These are phyloP conservation scores for Cetraspora pellucida DNA, from an alignment of 192 early-diverging fungal genomes.

Conservation along the genomic window DNA sequence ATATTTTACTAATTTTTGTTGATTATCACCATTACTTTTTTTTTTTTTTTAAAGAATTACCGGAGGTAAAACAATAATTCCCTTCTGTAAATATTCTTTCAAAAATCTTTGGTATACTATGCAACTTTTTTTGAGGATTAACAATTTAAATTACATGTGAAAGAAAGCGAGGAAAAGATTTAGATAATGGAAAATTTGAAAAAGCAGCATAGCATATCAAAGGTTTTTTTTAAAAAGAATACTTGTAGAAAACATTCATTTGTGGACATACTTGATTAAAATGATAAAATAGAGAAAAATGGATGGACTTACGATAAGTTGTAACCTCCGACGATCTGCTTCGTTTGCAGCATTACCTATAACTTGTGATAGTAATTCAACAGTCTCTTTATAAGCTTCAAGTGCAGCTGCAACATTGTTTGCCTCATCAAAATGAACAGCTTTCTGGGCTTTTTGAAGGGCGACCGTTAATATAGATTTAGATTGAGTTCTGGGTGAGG, in stretches of 20 bases:
- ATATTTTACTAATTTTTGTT: too few relatives aligned
- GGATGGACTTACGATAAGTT: conserved; percentile 31
- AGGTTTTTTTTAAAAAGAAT: too few relatives aligned
- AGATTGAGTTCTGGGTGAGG: conserved; percentile 33
- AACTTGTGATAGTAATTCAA: conserved; percentile 31
- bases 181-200: too few relatives aligned
- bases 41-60: too few relatives aligned
- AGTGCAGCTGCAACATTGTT: conserved; percentile 33
- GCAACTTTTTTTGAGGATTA: too few relatives aligned
- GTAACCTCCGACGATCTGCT: conserved; percentile 30
- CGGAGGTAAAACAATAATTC: too few relatives aligned
- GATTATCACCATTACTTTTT: too few relatives aligned
- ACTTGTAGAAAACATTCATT: not conserved
- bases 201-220: too few relatives aligned
- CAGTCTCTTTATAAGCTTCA: conserved; percentile 30
- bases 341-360: conserved; percentile 33
- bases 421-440: conserved; percentile 29
- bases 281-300: not conserved
- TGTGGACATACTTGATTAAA: not conserved
- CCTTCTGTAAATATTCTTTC: too few relatives aligned
- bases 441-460: conserved; percentile 33
- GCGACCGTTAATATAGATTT: conserved; percentile 37
- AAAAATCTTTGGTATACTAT: too few relatives aligned
- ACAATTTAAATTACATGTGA: too few relatives aligned
- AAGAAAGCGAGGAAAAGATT: too few relatives aligned